Evolutionary conservation across 2,329 filamentous ascomycete species (phyloP).

Genomic region (Sporothrix luriei): DNA sequence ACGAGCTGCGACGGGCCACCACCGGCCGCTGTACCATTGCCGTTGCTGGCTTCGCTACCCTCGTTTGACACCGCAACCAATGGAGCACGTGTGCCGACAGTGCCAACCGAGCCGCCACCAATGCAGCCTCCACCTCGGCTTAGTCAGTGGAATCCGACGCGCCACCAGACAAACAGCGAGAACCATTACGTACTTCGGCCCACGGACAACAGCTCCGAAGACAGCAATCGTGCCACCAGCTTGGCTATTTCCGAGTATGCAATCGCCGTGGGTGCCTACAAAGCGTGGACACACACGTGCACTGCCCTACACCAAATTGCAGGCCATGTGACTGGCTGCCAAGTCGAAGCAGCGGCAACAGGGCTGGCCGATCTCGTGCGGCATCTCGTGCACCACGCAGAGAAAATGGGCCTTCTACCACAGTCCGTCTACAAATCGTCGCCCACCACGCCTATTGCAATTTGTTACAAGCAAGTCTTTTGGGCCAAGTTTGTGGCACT

Average conservation of each 20-base stretch:
- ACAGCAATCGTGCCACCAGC: background rate
- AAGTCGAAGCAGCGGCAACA: background rate
- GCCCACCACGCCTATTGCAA: background rate
- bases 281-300: background rate
- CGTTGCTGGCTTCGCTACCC: background rate
- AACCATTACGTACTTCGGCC: background rate
- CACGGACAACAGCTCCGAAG: background rate
- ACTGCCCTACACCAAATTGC: background rate
- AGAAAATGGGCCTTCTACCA: background rate
- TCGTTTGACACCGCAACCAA: background rate
- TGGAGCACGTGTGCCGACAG: background rate
- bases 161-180: background rate
- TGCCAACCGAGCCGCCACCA: background rate
- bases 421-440: background rate
- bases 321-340: background rate
- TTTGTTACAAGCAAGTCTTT: background rate
- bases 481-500: background rate
- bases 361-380: background rate
- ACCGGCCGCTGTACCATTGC: background rate
- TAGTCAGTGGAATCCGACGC: background rate
- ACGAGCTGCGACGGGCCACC: background rate
- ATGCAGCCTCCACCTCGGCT: background rate
- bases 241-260: background rate
- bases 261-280: background rate
- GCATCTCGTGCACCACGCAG: background rate